A percentile compares a stretch with the other conserved stretches of the same genome.
Conservation (phyloP, 495 filamentous ascomycete species). For the Penicillium desertorum region DNA sequence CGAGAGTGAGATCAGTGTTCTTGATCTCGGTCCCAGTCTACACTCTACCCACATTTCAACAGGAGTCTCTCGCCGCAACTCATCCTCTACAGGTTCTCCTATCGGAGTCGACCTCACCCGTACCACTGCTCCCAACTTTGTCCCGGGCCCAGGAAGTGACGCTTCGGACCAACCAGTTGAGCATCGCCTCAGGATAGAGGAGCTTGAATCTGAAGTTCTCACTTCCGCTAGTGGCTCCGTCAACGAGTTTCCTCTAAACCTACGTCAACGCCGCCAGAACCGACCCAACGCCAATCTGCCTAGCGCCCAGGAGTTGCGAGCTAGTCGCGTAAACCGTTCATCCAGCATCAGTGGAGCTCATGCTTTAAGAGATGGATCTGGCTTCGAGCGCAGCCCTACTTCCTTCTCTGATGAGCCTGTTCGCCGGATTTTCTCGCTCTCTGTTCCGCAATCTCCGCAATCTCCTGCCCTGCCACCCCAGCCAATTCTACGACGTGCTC, state of each 20-base stretch:
- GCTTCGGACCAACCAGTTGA: not conserved
- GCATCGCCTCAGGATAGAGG: not conserved
- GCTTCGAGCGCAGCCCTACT: not conserved
- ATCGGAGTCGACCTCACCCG: no score
- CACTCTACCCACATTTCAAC: not conserved
- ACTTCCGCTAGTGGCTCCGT: not conserved
- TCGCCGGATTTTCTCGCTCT: not conserved
- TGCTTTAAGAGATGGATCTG: not conserved
- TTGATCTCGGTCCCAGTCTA: slow-evolving; percentile 32
- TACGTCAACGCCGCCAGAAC: not conserved
- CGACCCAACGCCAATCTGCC: not conserved
- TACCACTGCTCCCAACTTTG: not conserved
- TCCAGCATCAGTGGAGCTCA: not conserved
- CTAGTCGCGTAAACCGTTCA: not conserved
- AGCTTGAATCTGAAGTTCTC: slow-evolving; percentile 7
- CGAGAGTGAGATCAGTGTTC: slow-evolving; percentile 34
- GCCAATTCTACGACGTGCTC: not conserved
- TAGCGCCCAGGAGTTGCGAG: not conserved
- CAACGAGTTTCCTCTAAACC: not conserved
- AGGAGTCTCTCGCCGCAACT: not conserved
- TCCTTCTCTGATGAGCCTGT: not conserved
- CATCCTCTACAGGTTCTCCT: not conserved
- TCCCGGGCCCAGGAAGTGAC: not conserved
- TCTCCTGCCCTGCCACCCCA: not conserved
- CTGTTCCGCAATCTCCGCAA: slow-evolving; percentile 2